These are phyloP conservation scores for Begonia masoniana DNA, from an alignment of 306 rosid genomes.

Conservation along the genomic window DNA sequence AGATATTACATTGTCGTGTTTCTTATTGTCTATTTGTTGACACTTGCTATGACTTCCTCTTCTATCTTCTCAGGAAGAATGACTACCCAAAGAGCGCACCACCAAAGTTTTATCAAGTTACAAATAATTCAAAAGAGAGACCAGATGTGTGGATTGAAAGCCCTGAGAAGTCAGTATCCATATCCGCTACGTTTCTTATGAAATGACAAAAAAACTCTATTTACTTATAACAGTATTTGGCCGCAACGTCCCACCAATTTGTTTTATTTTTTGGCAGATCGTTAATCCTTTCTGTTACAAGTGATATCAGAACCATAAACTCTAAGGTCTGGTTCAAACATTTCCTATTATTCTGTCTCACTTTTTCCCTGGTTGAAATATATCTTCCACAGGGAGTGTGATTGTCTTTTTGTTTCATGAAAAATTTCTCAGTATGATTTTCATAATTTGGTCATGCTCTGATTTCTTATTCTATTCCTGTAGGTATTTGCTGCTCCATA, in stretches of 20 bases:
- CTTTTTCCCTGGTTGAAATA: too few species aligned
- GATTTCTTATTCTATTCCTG: slow-evolving; percentile 10
- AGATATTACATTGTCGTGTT: too few species aligned
- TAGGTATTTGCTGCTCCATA: slow-evolving; percentile 90
- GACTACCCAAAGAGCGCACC: slow-evolving; percentile 71
- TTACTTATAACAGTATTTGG: not conserved
- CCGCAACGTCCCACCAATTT: too few species aligned
- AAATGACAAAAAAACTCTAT: not conserved
- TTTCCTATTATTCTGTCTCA: slow-evolving; percentile 1
- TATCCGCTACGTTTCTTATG: not conserved
- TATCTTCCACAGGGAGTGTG: too few species aligned
- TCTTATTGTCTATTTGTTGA: too few species aligned
- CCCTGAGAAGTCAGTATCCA: slow-evolving; percentile 62
- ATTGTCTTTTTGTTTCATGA: too few species aligned
- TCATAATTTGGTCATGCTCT: not conserved
- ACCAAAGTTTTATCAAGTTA: slow-evolving; percentile 85
- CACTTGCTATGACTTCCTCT: too few species aligned
- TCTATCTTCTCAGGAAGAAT: slow-evolving; percentile 42
- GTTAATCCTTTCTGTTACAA: slow-evolving; percentile 52
- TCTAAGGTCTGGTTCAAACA: slow-evolving; percentile 57
- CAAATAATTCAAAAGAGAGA: slow-evolving; percentile 84
- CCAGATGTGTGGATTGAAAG: slow-evolving; percentile 97
- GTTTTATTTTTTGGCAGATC: slow-evolving; percentile 24
- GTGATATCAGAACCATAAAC: slow-evolving; percentile 87
- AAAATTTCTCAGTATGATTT: too few species aligned